Conservation (phyloP, 1,284 basidiomycete genomes). For the Sanguinoderma infundibulare region DNA sequence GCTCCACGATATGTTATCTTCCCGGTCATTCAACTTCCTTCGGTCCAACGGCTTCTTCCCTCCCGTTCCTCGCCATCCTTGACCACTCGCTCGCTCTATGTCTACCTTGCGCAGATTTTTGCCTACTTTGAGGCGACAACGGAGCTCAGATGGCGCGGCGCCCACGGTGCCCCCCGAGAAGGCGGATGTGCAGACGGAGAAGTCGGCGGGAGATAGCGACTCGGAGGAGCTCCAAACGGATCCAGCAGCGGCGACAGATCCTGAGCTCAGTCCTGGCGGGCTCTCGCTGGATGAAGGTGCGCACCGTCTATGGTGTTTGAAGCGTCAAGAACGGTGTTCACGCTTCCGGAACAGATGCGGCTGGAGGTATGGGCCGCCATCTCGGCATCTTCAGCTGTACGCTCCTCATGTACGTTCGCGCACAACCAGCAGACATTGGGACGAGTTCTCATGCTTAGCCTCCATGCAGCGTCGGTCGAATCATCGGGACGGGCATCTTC, state of each 20-base stretch:
- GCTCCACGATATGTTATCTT: neutral
- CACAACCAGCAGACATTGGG: neutral
- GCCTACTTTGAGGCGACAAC: neutral
- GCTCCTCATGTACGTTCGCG: slow-evolving; percentile 32
- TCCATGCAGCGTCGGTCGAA: slow-evolving; percentile 48
- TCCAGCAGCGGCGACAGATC: no score
- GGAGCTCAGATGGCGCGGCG: slow-evolving; percentile 2
- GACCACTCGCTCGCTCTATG: slow-evolving; percentile 5
- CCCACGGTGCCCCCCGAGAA: slow-evolving; percentile 1
- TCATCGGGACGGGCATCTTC: slow-evolving; percentile 69
- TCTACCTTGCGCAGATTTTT: slow-evolving; percentile 15
- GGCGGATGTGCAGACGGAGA: slow-evolving; percentile 13
- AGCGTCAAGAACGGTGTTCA: neutral
- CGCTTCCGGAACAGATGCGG: slow-evolving; percentile 23
- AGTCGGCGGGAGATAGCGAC: slow-evolving; percentile 13
- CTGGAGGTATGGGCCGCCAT: slow-evolving; percentile 37
- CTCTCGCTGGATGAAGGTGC: slow-evolving; percentile 23
- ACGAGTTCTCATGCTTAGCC: neutral
- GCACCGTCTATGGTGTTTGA: neutral
- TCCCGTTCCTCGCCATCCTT: neutral
- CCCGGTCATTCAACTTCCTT: neutral
- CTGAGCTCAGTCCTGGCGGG: slow-evolving; percentile 19
- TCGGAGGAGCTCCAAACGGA: slow-evolving; percentile 14
- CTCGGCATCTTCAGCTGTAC: slow-evolving; percentile 37
- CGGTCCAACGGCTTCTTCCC: neutral